Evolutionary conservation across 106 monocot genomes (phyloP), one percentile per base, ranked within the genome.

Genomic region (Dendrobium nobile): DNA sequence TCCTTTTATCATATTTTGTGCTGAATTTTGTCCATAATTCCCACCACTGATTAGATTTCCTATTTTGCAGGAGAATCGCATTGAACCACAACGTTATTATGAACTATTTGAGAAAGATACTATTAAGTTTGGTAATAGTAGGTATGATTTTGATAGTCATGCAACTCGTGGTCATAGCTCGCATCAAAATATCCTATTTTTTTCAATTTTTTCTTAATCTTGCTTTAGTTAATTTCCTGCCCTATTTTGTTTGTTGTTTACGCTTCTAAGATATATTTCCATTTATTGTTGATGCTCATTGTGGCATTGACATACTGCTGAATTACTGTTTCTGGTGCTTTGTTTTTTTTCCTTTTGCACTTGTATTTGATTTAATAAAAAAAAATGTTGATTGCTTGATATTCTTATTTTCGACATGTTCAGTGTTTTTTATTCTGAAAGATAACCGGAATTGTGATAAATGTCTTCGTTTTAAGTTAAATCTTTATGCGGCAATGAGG

Each of bases 31-130:
- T 19, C 28, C 4, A 51, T 76, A 76, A n/a, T 48, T 47, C 13
- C 47, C 3, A 33, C 27, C 4, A 15, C 27, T 76, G 76, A 76
- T 27, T 51, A 1, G 9, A 76, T 9, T 48, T 76, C 51, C 27
- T 76, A 48, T 76, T 76, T 76, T 76, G 76, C 76, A 76, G 76
- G 76, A 78, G 1, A 92, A 87, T 77, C 94, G 87, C 73, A 79
- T 95, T 80, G 98, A 98, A 79, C 78, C 95, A 75, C 94, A 95
- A 43, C 89, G 98, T 65, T 98, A 98, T 82, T 98, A 98, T 83
- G 98, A 95, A 86, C 91, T 98, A 76, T 82, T 95, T 74, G 95
- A 98, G 77, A 98, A 95, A 83, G 98, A 95, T 84, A 95, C 92
- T 40, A 89, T 98, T 80, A 95, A 84, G 81, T 98, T 98, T 86